phyloP scores from a whole-genome alignment of 2,329 filamentous ascomycete genomes.

The Ceratocystis eucalypticola region DNA sequence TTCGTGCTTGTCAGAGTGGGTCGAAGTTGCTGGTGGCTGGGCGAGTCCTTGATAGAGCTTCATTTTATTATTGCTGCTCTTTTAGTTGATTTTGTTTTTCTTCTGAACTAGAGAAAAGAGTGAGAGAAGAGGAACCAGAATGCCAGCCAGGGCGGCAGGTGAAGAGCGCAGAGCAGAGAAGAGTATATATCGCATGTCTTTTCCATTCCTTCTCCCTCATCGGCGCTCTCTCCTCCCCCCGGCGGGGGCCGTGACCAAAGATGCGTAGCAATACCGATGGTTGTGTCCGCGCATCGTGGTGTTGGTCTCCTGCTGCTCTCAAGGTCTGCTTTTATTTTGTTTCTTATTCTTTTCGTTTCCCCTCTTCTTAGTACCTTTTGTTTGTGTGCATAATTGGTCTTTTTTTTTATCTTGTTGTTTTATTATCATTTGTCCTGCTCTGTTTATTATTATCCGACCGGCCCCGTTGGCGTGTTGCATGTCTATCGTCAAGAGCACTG shows the following conservation, averaged over 20 bases:
- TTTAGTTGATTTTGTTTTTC: constrained; percentile 10
- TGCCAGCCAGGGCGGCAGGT: neutral
- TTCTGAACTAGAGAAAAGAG: constrained; percentile 15
- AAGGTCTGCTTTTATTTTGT: neutral
- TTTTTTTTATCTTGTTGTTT: neutral
- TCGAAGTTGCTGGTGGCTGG: constrained; percentile 93
- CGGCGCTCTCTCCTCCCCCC: no score
- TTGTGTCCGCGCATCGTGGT: no score
- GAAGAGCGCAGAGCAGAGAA: neutral
- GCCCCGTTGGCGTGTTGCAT: neutral
- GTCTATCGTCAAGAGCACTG: neutral
- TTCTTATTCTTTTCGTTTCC: neutral
- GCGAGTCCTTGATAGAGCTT: constrained; percentile 31
- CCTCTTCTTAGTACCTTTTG: neutral
- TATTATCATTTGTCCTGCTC: constrained; percentile 1
- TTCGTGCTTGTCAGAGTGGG: constrained; percentile 90
- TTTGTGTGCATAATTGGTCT: neutral
- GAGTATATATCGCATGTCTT: neutral
- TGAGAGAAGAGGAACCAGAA: neutral
- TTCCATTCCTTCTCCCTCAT: neutral
- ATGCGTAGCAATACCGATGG: neutral
- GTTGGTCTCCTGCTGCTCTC: neutral
- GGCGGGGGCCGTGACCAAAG: neutral
- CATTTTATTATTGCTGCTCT: constrained; percentile 6
- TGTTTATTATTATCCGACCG: neutral